Evolutionary conservation across 495 filamentous ascomycete genomes (phyloP).

Genomic region (Letharia columbiana): DNA sequence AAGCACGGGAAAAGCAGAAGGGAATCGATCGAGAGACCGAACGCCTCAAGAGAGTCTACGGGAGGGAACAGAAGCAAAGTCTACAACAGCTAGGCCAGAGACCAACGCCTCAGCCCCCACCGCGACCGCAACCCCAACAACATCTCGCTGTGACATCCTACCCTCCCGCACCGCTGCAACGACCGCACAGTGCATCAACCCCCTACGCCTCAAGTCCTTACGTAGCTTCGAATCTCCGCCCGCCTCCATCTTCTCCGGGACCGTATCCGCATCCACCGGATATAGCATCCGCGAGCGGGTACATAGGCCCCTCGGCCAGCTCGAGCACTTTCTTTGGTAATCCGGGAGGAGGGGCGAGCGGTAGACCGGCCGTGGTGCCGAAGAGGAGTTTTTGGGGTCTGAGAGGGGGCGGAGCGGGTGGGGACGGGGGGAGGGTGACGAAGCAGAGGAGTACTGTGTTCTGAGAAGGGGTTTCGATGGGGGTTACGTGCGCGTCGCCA

Average conservation of each 20-base stretch:
- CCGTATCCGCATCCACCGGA: conserved; percentile 29
- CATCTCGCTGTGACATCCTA: conserved; percentile 14
- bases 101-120: conserved; percentile 25
- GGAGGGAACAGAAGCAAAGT: conserved; percentile 41
- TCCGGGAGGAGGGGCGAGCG: conserved; percentile 10
- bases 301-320: conserved; percentile 22
- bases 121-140: conserved; percentile 14
- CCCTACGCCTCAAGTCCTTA: conserved; percentile 8
- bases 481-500: neutral
- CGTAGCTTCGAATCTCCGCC: conserved; percentile 21
- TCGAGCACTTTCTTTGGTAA: conserved; percentile 20
- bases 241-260: neutral
- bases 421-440: conserved; percentile 31
- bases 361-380: conserved; percentile 26
- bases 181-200: conserved; percentile 22
- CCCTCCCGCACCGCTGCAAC: conserved; percentile 22
- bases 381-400: conserved; percentile 45
- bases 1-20: conserved; percentile 53
- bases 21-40: conserved; percentile 82
- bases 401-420: conserved; percentile 27
- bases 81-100: conserved; percentile 29
- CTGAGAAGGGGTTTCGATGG: conserved; percentile 24
- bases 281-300: conserved; percentile 14
- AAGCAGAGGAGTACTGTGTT: conserved; percentile 50
- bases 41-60: conserved; percentile 65